These are phyloP conservation scores for Penicillium palitans DNA, from an alignment of 2,329 filamentous ascomycete species.

Conservation along the genomic window DNA sequence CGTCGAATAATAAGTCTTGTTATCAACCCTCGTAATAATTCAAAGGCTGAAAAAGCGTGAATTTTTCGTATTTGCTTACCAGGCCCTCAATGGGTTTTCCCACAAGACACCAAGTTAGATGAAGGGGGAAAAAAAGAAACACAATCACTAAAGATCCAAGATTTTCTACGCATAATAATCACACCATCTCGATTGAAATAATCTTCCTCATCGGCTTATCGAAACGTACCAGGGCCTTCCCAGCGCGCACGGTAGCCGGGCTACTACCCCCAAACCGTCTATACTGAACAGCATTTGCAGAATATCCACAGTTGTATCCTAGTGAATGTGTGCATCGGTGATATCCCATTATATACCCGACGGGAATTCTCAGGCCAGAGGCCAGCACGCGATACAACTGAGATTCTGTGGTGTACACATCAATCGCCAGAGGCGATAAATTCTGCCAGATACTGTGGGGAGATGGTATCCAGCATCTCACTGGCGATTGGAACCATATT, in stretches of 20 bases:
- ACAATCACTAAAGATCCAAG: not conserved
- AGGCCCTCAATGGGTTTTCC: not conserved
- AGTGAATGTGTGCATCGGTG: conserved; percentile 93
- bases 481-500: conserved; percentile 34
- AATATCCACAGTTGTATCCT: conserved; percentile 71
- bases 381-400: conserved; percentile 95
- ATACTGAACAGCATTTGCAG: conserved; percentile 72
- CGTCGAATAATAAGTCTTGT: too few relatives aligned
- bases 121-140: not conserved
- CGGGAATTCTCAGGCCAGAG: conserved; percentile 90
- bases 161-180: not conserved
- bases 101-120: not conserved
- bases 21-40: too few relatives aligned
- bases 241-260: not conserved
- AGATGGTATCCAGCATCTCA: too few relatives aligned
- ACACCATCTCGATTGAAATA: not conserved
- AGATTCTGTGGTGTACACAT: conserved; percentile 91
- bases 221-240: not conserved
- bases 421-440: conserved; percentile 93
- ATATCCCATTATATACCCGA: conserved; percentile 83
- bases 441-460: conserved; percentile 79
- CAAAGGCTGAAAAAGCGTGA: not conserved
- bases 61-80: not conserved
- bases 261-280: conserved; percentile 55
- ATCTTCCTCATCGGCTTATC: not conserved